phyloP scores from a whole-genome alignment of 2,329 filamentous ascomycete genomes.

The Ceratocystis papillata region DNA sequence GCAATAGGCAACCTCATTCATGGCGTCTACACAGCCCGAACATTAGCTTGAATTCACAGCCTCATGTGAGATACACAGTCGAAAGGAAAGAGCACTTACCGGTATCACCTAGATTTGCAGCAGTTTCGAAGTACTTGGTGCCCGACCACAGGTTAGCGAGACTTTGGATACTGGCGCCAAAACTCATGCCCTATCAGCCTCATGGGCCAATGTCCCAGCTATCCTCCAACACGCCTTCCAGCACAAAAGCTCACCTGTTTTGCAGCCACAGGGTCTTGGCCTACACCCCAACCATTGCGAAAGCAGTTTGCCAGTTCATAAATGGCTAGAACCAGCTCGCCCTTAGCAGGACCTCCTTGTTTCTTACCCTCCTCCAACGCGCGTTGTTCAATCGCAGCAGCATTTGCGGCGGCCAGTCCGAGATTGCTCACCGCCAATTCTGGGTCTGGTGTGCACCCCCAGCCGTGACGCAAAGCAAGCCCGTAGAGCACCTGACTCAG shows the following conservation, averaged over 20 bases:
- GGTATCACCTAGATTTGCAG: slow-evolving; percentile 88
- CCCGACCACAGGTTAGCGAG: background rate
- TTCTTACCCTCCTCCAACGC: slow-evolving; percentile 79
- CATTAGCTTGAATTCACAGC: background rate
- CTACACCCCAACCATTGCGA: slow-evolving; percentile 86
- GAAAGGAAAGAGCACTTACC: slow-evolving; percentile 36
- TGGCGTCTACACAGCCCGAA: slow-evolving; percentile 55
- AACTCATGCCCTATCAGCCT: background rate
- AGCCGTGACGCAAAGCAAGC: slow-evolving; percentile 81
- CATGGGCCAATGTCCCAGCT: background rate
- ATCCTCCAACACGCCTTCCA: background rate
- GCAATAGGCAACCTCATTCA: slow-evolving; percentile 96
- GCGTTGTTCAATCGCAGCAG: slow-evolving; percentile 72
- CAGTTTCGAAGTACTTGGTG: slow-evolving; percentile 83
- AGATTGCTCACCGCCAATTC: slow-evolving; percentile 71
- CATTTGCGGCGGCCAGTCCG: slow-evolving; percentile 79
- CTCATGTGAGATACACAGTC: background rate
- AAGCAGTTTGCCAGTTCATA: slow-evolving; percentile 92
- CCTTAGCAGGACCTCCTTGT: slow-evolving; percentile 89
- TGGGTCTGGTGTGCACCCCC: slow-evolving; percentile 70
- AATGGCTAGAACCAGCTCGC: slow-evolving; percentile 89
- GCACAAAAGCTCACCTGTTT: slow-evolving; percentile 44
- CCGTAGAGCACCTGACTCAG: slow-evolving; percentile 93
- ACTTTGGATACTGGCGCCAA: background rate
- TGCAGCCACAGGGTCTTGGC: slow-evolving; percentile 75